These are phyloP conservation scores for Tolypocladium pustulatum DNA, from an alignment of 2,329 filamentous ascomycete genomes.

Conservation along the genomic window DNA sequence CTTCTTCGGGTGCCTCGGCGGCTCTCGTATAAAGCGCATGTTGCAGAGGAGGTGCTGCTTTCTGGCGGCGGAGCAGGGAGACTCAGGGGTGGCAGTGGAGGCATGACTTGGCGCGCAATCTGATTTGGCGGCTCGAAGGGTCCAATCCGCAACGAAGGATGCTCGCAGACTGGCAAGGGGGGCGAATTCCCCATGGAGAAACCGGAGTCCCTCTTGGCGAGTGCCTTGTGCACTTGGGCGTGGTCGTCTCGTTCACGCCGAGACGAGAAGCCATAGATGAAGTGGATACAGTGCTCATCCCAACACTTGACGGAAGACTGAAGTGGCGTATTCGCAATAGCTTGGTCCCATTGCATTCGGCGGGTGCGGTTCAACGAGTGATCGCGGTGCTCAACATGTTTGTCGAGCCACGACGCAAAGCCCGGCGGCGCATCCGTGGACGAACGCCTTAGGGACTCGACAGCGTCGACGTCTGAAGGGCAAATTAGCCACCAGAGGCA, in stretches of 20 bases:
- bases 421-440: conserved; percentile 29
- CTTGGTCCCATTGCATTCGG: conserved; percentile 1
- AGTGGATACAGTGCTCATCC: conserved; percentile 44
- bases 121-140: neutral
- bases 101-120: neutral
- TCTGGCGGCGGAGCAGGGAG: conserved; percentile 5
- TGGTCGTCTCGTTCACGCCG: conserved; percentile 42
- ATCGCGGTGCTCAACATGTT: conserved; percentile 38
- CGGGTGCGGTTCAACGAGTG: conserved; percentile 26
- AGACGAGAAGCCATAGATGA: conserved; percentile 46
- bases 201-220: conserved; percentile 32
- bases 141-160: neutral
- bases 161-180: neutral
- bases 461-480: conserved; percentile 18
- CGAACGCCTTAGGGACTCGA: conserved; percentile 17
- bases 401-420: conserved; percentile 41
- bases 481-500: neutral
- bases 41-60: conserved; percentile 3
- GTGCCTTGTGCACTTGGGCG: conserved; percentile 30
- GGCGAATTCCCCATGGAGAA: conserved; percentile 23
- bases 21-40: conserved; percentile 28
- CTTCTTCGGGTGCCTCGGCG: conserved; percentile 23
- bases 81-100: conserved; percentile 6
- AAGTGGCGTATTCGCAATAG: conserved; percentile 1
- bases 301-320: conserved; percentile 38